Evolutionary conservation across 495 filamentous ascomycete genomes (phyloP), one percentile per base, ranked within the genome.

Genomic region (Penicillium canescens): DNA sequence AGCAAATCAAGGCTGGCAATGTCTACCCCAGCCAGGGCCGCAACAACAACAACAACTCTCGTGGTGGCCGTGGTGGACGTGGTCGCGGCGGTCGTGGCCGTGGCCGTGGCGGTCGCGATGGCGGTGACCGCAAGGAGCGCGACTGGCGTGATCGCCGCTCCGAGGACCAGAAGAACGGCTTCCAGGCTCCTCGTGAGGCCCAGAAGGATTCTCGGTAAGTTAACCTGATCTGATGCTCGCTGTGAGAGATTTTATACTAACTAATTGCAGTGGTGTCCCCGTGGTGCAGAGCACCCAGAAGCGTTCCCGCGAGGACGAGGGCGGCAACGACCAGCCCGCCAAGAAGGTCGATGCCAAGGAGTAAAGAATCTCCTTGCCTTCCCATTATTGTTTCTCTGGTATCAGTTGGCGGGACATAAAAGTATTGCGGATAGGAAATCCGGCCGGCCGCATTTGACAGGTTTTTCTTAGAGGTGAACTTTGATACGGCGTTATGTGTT

Each of bases 1-100:
- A 82, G 46, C 85, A 90, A 23, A 96, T 95, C 71, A 80, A 84
- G 55, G 80, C 84, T 7, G 92, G 90, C 26, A 82, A 80, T 39
- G 69, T 95, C 36, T 70, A 82, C 60, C 81, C 85, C 38, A 81
- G 71, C 63, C 69, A 61, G 52, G 41, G 56, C 31, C 65, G 67
- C 50, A 63, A 68, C 20, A 52, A 62, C 34, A 63, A 63, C 37
- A 60, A 59, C n/a, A 40, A 54, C 21, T 42, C 61, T 34, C 70
- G 54, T 42, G 63, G 52, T 6, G 65, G 69, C 13, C 65, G 70
- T 47, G 66, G 73, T 14, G 68, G 71, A 16, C 43, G 70, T 37
- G 62, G 67, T 55, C 59, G 69, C 16, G 55, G 66, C 31, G 66
- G 64, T 45, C 61, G 66, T 55, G 57, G 72, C 52, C 54, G 67